Evolutionary conservation across 805 yeast species (phyloP).

Genomic region (Vanderwaltozyma yarrowii): DNA sequence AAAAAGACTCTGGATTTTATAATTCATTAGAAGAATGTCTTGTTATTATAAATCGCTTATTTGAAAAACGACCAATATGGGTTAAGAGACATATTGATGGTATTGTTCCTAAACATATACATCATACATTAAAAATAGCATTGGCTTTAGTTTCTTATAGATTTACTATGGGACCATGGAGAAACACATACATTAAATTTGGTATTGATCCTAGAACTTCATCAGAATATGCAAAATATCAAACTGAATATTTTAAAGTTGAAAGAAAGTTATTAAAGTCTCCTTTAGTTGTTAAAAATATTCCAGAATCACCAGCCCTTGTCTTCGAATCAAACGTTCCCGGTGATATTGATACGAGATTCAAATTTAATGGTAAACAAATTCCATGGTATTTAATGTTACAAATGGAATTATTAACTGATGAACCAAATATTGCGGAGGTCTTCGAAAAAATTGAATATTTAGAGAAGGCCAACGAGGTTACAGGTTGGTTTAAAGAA

Average conservation of each 20-base stretch:
- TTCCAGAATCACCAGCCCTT: conserved; percentile 23
- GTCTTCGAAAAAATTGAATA: conserved; percentile 39
- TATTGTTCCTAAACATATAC: conserved; percentile 37
- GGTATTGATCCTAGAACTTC: conserved; percentile 70
- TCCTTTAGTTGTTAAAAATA: conserved; percentile 22
- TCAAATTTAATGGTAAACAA: conserved; percentile 61
- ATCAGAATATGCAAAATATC: conserved; percentile 48
- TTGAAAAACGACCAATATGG: conserved; percentile 75
- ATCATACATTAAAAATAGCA: conserved; percentile 52
- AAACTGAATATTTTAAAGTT: conserved; percentile 68
- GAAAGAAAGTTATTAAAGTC: conserved; percentile 21
- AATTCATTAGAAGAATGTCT: conserved; percentile 24
- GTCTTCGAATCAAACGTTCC: conserved; percentile 27
- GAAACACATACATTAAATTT: conserved; percentile 68
- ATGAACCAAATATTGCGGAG: conserved; percentile 45
- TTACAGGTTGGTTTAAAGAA: conserved; percentile 66
- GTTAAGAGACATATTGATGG: conserved; percentile 59
- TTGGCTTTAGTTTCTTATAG: conserved; percentile 77
- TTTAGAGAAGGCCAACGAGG: conserved; percentile 34
- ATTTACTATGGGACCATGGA: conserved; percentile 88
- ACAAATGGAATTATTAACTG: conserved; percentile 71
- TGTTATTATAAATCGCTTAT: conserved; percentile 32
- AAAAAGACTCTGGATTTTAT: conserved; percentile 25
- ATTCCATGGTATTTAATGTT: conserved; percentile 62
- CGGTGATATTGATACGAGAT: conserved; percentile 34